Conservation (phyloP, 345 rosid genomes). For the Gossypium mustelinum region DNA sequence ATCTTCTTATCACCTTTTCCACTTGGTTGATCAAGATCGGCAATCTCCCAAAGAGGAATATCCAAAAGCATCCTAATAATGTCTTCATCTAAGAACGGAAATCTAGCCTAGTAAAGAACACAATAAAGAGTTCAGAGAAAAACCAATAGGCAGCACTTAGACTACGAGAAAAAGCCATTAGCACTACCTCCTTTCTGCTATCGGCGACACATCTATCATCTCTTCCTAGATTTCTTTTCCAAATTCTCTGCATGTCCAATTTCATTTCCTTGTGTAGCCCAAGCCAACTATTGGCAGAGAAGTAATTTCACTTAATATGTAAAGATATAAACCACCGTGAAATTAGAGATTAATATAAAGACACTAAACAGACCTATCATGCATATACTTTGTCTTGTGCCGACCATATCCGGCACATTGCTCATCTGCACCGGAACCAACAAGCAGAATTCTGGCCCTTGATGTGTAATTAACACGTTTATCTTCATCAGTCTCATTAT, state of each 20-base stretch:
- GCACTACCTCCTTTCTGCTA: constrained; percentile 79
- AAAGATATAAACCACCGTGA: background rate
- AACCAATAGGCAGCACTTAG: background rate
- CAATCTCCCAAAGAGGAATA: constrained; percentile 82
- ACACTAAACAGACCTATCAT: constrained; percentile 53
- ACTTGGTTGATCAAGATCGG: constrained; percentile 82
- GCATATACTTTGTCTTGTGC: constrained; percentile 75
- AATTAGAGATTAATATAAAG: background rate
- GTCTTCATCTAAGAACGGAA: constrained; percentile 96
- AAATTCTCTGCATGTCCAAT: constrained; percentile 94
- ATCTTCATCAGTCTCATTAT: constrained; percentile 22
- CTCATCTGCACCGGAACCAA: constrained; percentile 97
- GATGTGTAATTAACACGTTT: constrained; percentile 49
- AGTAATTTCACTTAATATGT: background rate
- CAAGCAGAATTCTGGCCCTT: constrained; percentile 64
- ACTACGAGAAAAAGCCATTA: background rate
- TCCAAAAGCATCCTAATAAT: constrained; percentile 70
- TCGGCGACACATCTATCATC: constrained; percentile 92
- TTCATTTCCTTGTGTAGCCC: constrained; percentile 89
- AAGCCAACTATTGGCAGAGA: constrained; percentile 53
- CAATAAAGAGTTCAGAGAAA: constrained; percentile 1
- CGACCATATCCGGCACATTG: constrained; percentile 99
- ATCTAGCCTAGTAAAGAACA: constrained; percentile 55
- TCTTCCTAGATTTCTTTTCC: constrained; percentile 95
- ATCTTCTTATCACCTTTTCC: constrained; percentile 96